Base-by-base conservation (phyloP, 257 asterid species). In the Echites panduratus region DNA sequence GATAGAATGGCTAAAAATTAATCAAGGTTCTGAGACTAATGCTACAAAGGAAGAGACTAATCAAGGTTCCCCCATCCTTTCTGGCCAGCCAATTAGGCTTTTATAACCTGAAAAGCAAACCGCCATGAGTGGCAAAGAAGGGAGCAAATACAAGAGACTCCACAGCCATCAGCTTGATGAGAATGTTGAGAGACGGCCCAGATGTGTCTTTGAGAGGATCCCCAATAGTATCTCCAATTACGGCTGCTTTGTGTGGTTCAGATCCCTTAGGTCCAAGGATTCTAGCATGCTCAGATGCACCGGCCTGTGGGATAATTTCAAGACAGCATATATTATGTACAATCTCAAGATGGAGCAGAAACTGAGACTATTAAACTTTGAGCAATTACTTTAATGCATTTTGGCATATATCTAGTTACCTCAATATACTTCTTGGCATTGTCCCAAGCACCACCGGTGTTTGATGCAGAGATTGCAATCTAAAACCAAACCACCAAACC, bases 381-480 rank as follows among this genome's bases (percentile, higher is more conserved):
- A n/a, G 5, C 38, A 67, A 38, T 35, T 38, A 2, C 7, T 5
- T 10, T 17, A 13, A 13, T 19, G 29, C 41, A 20, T 5, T 48
- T 40, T 13, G 20, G 9, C 65, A 35, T 2, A 59, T 11, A 32
- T n/a, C n/a, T 32, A 32, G 0, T 69, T 81, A 84, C 87, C 87
- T 84, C 87, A 35, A 81, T 81, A 64, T 84, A 84, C 75, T 84
- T 84, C 80, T 84, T 84, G 59, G 85, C 87, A 5, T 84, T 84
- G 79, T 84, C 87, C 87, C 87, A 84, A 32, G 87, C 87, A 67
- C 87, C 87, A 24, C 87, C 87, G 22, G 87, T 84, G 83, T 84
- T 84, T 14, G 87, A 84, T 67, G 87, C 87, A 71, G 87, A 84
- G 61, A 84, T 84, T 16, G 87, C 87, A 16, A 84, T 81, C 85